A percentile compares a stretch with the other conserved stretches of the same genome.
phyloP scores from a whole-genome alignment of 2,329 filamentous ascomycete genomes.

The Chrysoporthe deuterocubensis region DNA sequence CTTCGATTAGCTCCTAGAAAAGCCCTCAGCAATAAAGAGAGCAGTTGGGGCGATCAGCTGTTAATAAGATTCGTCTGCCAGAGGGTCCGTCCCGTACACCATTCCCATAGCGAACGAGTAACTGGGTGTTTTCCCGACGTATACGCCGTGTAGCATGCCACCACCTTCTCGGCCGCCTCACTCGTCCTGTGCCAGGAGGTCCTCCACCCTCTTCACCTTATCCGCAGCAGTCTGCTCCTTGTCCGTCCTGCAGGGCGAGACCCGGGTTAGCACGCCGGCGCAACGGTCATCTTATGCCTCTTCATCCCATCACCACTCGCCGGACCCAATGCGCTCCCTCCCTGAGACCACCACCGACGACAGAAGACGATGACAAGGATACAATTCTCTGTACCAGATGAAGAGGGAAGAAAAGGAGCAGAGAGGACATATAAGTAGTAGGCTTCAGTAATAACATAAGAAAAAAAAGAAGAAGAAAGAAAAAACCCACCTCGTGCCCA shows the following conservation, averaged over 20 bases:
- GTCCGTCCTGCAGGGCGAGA: conserved; percentile 64
- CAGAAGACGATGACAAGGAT: no score
- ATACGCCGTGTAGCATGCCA: no score
- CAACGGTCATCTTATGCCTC: no score
- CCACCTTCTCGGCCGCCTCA: background rate
- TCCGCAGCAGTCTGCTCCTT: conserved; percentile 82
- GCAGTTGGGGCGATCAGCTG: background rate
- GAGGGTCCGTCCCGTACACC: no score
- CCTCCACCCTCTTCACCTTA: conserved; percentile 70
- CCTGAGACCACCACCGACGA: no score
- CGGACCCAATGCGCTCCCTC: background rate
- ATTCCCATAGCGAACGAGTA: no score
- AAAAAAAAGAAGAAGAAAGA: background rate
- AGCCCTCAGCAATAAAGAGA: background rate
- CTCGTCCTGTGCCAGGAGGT: conserved; percentile 46
- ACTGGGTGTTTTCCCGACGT: no score
- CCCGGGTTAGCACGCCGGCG: background rate
- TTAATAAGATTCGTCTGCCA: no score
- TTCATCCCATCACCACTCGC: no score
- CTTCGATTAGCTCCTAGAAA: background rate
- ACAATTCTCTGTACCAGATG: background rate
- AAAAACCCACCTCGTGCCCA: conserved; percentile 71
- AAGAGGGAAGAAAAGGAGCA: background rate
- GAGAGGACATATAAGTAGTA: conserved; percentile 15
- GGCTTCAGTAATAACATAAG: conserved; percentile 12